Conservation (phyloP, 139 green algal genomes). For the Chlorella sorokiniana region DNA sequence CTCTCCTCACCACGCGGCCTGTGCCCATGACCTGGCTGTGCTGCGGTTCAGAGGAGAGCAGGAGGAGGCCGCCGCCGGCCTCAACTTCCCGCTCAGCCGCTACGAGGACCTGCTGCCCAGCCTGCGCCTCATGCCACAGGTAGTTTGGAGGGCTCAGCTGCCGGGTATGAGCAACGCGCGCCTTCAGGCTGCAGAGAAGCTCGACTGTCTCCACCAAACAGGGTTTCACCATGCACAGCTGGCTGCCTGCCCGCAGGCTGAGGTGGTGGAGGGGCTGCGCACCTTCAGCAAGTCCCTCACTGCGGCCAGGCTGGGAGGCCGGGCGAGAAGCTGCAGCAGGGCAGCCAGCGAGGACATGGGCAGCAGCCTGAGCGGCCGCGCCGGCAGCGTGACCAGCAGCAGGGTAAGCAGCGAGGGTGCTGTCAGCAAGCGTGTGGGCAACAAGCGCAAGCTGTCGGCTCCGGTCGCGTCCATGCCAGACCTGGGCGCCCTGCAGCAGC, state of each 20-base stretch:
- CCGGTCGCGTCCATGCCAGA: too few relatives aligned
- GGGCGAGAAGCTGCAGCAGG: background rate
- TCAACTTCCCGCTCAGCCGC: background rate
- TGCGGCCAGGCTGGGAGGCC: background rate
- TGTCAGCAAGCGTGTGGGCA: background rate
- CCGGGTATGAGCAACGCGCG: background rate
- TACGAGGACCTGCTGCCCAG: background rate
- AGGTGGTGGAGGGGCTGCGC: background rate
- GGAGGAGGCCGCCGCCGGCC: background rate
- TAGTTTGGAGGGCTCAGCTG: background rate
- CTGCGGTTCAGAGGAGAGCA: background rate
- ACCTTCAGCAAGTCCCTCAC: background rate
- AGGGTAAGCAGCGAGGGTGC: too few relatives aligned
- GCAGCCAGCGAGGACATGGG: background rate
- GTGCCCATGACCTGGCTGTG: constrained; percentile 8
- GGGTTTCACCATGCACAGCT: too few relatives aligned
- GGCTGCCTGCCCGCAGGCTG: background rate
- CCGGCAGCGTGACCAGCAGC: background rate
- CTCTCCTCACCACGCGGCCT: background rate
- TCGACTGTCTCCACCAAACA: too few relatives aligned
- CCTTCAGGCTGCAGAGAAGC: background rate
- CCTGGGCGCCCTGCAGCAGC: too few relatives aligned
- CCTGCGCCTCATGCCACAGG: constrained; percentile 10
- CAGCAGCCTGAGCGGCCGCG: background rate
- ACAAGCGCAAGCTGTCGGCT: background rate